Percentiles rank a stretch among this genome's conserved stretches.
Evolutionary conservation across 768 basidiomycete genomes (phyloP).

Genomic region (Amanita jacksonii): DNA sequence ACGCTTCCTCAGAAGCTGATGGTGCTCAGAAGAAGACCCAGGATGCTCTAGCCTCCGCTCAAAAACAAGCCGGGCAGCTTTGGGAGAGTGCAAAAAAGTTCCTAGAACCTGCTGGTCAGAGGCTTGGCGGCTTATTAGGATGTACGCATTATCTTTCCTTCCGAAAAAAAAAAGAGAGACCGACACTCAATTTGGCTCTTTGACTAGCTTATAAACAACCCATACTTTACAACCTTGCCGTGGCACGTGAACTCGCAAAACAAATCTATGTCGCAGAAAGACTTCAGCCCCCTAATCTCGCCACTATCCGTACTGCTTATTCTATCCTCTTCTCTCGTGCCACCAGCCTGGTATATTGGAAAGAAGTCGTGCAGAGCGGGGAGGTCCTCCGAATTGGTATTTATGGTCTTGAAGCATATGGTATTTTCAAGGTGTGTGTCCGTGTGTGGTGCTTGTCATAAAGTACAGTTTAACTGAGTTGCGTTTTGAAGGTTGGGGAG

Average conservation of each 20-base stretch:
- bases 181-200: slow-evolving; percentile 4
- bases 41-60: slow-evolving; percentile 49
- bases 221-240: slow-evolving; percentile 67
- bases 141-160: slow-evolving; percentile 18
- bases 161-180: neutral
- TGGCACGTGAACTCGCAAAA: slow-evolving; percentile 66
- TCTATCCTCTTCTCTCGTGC: slow-evolving; percentile 55
- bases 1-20: slow-evolving; percentile 36
- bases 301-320: slow-evolving; percentile 50
- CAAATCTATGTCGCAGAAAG: slow-evolving; percentile 66
- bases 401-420: slow-evolving; percentile 81
- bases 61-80: slow-evolving; percentile 45
- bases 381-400: slow-evolving; percentile 60
- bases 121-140: slow-evolving; percentile 45
- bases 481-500: slow-evolving; percentile 60
- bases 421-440: slow-evolving; percentile 69
- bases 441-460: neutral
- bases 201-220: slow-evolving; percentile 65
- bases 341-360: slow-evolving; percentile 49
- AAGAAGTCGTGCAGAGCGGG: slow-evolving; percentile 47
- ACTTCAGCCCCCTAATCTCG: slow-evolving; percentile 58
- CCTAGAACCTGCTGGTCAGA: slow-evolving; percentile 39
- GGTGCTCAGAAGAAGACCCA: slow-evolving; percentile 62
- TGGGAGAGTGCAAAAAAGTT: slow-evolving; percentile 40
- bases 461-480: neutral